Conservation (phyloP, 129 eudicot species). For the Smallanthus sonchifolius region DNA sequence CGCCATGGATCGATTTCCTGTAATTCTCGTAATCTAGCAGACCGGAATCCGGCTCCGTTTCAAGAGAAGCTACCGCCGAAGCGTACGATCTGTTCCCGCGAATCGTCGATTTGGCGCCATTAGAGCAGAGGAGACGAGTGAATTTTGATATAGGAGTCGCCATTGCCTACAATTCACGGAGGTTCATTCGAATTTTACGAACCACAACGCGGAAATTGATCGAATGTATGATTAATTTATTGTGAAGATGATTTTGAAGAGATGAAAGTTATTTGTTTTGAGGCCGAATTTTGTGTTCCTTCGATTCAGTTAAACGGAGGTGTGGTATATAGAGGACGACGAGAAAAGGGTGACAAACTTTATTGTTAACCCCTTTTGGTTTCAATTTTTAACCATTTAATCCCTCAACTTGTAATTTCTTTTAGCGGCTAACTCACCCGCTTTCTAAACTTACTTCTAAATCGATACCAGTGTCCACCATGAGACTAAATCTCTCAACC, state of each 20-base stretch:
- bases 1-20: constrained; percentile 77
- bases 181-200: constrained; percentile 11
- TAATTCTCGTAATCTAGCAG: constrained; percentile 70
- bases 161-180: constrained; percentile 10
- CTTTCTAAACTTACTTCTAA: too few relatives aligned
- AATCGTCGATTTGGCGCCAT: constrained; percentile 4
- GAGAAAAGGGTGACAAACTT: neutral
- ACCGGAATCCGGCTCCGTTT: constrained; percentile 38
- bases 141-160: constrained; percentile 21
- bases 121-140: constrained; percentile 14
- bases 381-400: neutral
- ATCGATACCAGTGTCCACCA: too few relatives aligned
- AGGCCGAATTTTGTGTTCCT: constrained; percentile 8
- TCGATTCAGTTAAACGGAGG: neutral
- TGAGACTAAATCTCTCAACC: too few relatives aligned
- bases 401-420: neutral
- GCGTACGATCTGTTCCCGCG: constrained; percentile 24
- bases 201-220: neutral
- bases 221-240: neutral
- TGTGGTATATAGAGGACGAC: neutral
- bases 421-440: too few relatives aligned
- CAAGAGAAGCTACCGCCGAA: constrained; percentile 31
- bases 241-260: constrained; percentile 6
- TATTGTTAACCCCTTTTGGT: constrained; percentile 4
- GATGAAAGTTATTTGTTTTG: neutral